A percentile compares a stretch with the other conserved stretches of the same genome.
These are phyloP conservation scores for Penicillium palitans DNA, from an alignment of 2,329 filamentous ascomycete species.

Conservation along the genomic window DNA sequence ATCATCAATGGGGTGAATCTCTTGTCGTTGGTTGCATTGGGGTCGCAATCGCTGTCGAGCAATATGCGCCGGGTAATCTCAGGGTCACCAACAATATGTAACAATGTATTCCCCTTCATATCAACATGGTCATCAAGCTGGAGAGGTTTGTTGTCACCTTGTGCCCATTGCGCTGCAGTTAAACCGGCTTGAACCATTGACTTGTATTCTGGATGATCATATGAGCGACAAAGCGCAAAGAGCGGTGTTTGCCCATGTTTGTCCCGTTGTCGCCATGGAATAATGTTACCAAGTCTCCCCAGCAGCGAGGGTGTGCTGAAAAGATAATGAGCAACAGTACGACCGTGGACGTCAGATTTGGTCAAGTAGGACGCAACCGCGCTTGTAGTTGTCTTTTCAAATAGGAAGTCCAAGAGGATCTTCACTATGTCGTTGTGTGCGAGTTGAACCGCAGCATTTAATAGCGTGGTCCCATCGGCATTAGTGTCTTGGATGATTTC, in stretches of 20 bases:
- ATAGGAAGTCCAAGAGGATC: conserved; percentile 70
- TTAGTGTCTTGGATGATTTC: conserved; percentile 80
- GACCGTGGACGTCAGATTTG: conserved; percentile 77
- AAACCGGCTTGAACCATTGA: conserved; percentile 84
- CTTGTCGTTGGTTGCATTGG: conserved; percentile 93
- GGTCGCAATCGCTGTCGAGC: conserved; percentile 85
- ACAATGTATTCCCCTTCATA: conserved; percentile 84
- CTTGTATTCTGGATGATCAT: conserved; percentile 85
- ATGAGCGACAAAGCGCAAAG: conserved; percentile 91
- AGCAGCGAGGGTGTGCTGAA: conserved; percentile 89
- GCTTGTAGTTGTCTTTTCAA: conserved; percentile 56
- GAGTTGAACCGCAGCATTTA: conserved; percentile 87
- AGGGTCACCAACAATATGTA: conserved; percentile 93
- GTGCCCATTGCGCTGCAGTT: conserved; percentile 68
- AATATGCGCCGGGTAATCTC: conserved; percentile 74
- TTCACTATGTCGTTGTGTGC: conserved; percentile 74
- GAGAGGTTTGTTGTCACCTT: conserved; percentile 75
- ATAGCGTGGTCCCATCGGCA: conserved; percentile 82
- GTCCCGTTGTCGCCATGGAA: conserved; percentile 89
- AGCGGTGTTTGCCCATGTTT: conserved; percentile 97
- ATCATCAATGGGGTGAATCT: conserved; percentile 96
- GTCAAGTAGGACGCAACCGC: conserved; percentile 68
- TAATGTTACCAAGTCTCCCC: conserved; percentile 67
- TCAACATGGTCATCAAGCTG: conserved; percentile 94
- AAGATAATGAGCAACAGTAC: conserved; percentile 91